These are phyloP conservation scores for Psidium friedrichsthalianum DNA, from an alignment of 345 rosid genomes.

Conservation along the genomic window DNA sequence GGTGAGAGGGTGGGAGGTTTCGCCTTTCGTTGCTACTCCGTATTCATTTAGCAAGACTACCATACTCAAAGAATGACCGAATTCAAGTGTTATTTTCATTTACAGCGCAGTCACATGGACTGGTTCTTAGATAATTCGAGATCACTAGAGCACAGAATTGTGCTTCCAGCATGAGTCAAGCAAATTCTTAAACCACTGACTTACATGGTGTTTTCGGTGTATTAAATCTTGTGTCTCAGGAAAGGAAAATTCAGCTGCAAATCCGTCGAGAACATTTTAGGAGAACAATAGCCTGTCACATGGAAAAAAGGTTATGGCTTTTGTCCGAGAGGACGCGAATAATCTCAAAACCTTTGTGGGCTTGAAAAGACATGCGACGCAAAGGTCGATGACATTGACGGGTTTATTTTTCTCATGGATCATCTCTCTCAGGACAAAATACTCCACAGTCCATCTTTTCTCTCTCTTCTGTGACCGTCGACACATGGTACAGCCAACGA, in stretches of 20 bases:
- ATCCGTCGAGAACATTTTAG: neutral
- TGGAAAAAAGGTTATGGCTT: neutral
- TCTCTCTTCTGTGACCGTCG: neutral
- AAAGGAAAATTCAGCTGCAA: neutral
- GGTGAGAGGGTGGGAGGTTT: neutral
- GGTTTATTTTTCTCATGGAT: neutral
- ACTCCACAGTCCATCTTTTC: neutral
- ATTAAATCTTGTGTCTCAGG: neutral
- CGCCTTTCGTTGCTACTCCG: neutral
- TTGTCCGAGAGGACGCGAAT: neutral
- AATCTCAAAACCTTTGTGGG: neutral
- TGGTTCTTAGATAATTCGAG: neutral
- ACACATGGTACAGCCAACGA: neutral
- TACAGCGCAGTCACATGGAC: neutral
- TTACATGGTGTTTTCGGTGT: neutral
- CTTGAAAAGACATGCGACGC: neutral
- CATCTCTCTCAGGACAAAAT: neutral
- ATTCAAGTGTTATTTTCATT: neutral
- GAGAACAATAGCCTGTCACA: neutral
- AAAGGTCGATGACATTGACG: neutral
- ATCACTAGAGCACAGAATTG: neutral
- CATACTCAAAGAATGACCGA: neutral
- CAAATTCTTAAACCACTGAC: neutral
- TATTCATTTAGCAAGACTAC: neutral
- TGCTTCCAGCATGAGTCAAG: neutral